Conservation (phyloP, 495 filamentous ascomycete genomes). For the Massariosphaeria phaeospora region DNA sequence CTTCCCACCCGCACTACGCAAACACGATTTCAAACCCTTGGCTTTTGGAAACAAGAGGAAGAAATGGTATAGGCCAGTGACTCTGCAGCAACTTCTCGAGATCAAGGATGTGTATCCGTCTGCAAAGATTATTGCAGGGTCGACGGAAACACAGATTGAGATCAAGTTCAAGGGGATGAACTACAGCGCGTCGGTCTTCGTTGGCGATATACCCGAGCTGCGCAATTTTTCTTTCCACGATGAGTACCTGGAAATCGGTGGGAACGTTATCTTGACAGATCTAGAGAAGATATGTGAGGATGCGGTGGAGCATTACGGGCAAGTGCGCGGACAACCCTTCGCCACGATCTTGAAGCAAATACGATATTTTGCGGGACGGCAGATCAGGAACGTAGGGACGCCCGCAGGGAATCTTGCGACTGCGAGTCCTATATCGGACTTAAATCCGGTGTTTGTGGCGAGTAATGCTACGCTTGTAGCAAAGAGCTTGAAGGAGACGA, state of each 20-base stretch:
- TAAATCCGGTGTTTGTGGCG: conserved; percentile 92
- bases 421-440: conserved; percentile 90
- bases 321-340: conserved; percentile 65
- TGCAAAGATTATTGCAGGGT: conserved; percentile 92
- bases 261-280: conserved; percentile 86
- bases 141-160: conserved; percentile 96
- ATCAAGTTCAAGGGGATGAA: conserved; percentile 96
- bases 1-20: conserved; percentile 78
- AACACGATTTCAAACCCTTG: conserved; percentile 74
- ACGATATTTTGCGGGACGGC: conserved; percentile 88
- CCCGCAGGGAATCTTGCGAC: conserved; percentile 94
- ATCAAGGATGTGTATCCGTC: conserved; percentile 82
- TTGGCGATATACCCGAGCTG: conserved; percentile 88
- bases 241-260: conserved; percentile 79
- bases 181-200: conserved; percentile 83
- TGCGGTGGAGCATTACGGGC: conserved; percentile 76
- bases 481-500: conserved; percentile 63
- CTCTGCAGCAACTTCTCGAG: conserved; percentile 77
- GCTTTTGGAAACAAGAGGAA: conserved; percentile 93
- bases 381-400: conserved; percentile 95
- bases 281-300: conserved; percentile 67
- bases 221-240: conserved; percentile 72
- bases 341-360: conserved; percentile 71
- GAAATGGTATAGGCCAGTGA: conserved; percentile 87
- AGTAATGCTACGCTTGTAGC: conserved; percentile 75